Evolutionary conservation across 2,329 filamentous ascomycete species (phyloP).

Genomic region (Phaeosphaeria sp.): DNA sequence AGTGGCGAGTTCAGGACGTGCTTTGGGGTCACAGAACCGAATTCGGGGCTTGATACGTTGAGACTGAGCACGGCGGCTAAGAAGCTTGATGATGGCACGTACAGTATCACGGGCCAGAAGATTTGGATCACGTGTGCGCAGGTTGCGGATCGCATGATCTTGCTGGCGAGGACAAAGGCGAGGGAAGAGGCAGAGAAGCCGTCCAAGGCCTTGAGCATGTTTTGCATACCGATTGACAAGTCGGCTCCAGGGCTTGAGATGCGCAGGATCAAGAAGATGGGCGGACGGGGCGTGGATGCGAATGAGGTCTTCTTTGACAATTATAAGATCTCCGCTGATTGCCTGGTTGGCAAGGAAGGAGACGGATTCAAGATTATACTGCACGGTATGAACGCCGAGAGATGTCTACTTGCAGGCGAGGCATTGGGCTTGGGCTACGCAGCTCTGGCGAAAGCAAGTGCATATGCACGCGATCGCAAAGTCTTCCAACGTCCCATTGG

Average conservation of each 20-base stretch:
- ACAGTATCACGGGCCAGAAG: constrained; percentile 77
- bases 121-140: constrained; percentile 91
- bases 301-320: constrained; percentile 90
- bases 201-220: constrained; percentile 78
- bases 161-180: constrained; percentile 77
- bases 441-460: constrained; percentile 52
- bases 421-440: constrained; percentile 81
- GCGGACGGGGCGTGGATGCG: constrained; percentile 79
- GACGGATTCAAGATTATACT: constrained; percentile 75
- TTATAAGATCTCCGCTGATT: constrained; percentile 69
- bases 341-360: constrained; percentile 74
- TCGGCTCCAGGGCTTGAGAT: constrained; percentile 67
- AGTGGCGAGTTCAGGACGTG: constrained; percentile 74
- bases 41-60: constrained; percentile 79
- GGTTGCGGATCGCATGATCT: constrained; percentile 81
- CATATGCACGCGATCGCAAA: constrained; percentile 57
- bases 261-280: constrained; percentile 83
- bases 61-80: constrained; percentile 59
- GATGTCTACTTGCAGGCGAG: constrained; percentile 69
- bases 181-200: constrained; percentile 71
- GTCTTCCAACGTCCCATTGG: constrained; percentile 66
- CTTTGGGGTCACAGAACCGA: constrained; percentile 86
- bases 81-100: constrained; percentile 64
- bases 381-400: constrained; percentile 59
- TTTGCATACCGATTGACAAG: constrained; percentile 78